Evolutionary conservation across 176 grass and related monocot species (phyloP), one percentile per base, ranked within the genome.

Genomic region (Areca catechu): DNA sequence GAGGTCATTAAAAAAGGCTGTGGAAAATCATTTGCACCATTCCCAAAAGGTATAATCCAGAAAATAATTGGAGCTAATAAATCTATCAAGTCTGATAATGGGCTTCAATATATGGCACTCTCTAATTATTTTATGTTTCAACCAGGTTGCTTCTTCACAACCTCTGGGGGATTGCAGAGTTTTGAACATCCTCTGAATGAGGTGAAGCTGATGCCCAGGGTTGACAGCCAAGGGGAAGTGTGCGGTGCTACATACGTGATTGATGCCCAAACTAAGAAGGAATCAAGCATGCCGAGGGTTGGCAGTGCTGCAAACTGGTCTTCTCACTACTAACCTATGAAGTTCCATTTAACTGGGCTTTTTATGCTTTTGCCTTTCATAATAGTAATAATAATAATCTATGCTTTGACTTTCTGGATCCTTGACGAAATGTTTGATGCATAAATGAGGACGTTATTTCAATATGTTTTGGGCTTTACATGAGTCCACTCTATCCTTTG

Each of bases 11-110:
- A 89, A 54, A 62, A 51, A 28, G 56, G 79, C 15, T 75, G 59
- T 76, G 71, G 76, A 51, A 85, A 70, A 75, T 74, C 51, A 16
- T 76, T 71, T 57, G 67, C 71, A n/a, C 20, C 62, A 67, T 79
- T 81, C 19, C 54, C 47, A 3, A 76, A 82, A 73, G 81, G 78
- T 79, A 75, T 15, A 3, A 18, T 3, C 14, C 20, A 25, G 43
- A 15, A 50, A 50, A 55, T 10, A 43, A 43, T 10, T 43, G 10
- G 34, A 43, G 34, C 12, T 43, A 43, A 43, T 3, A 43, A 43
- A 14, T 9, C 34, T 14, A 43, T 43, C 1, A 43, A 43, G 34
- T 43, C 34, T 2, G 7, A 14, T 43, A 43, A 14, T 43, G 9
- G 34, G 34, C 34, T 43, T 14, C 34, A 0, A 43, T 43, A 43